Base-by-base conservation (phyloP, 1,139 yeast genomes). In the Suhomyces taliae region DNA sequence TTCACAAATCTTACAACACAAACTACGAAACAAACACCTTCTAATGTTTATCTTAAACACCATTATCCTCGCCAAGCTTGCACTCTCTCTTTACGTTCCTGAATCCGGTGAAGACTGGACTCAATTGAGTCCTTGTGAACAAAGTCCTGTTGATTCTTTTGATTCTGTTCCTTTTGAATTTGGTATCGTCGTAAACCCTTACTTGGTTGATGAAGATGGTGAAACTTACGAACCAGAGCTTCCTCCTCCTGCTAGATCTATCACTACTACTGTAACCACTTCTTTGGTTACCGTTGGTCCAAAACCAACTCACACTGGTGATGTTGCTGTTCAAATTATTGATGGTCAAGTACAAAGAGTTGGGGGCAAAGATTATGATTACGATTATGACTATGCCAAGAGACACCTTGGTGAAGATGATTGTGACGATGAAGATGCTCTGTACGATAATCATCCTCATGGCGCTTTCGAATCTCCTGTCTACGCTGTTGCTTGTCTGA, bases 101-200 rank as follows among this genome's bases (percentile, higher is more conserved):
- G 68, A 64, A 40, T 59, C 61, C 14, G 70, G 69, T 1, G 67
- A 60, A 9, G 74, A 70, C 50, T 70, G 76, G 76, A 62, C 71
- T 10, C 37, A 47, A 7, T 63, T 67, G 44, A 62, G 55, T 47
- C 74, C 74, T 2, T 57, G 57, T 6, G 34, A 46, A n/a, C 49
- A 38, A 2, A 43, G 44, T 1, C 46, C 57, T 19, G 48, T 47
- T 10, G 69, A 66, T 8, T 62, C 66, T 35, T 47, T 53, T 39
- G 54, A 53, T 12, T 54, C 69, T 8, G 58, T 69, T 36, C 72
- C 70, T 2, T 70, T 65, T 45, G 49, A 56, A 7, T 70, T 71
- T 55, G 76, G 76, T 1, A 54, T 71, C 40, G 69, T 67, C 31
- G 74, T 69, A n/a, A 62, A 59, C 39, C 66, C 67, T 2, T 59